Evolutionary conservation across 2,329 filamentous ascomycete genomes (phyloP), one percentile per base, ranked within the genome.

Genomic region (Dothideomycetes sp.): DNA sequence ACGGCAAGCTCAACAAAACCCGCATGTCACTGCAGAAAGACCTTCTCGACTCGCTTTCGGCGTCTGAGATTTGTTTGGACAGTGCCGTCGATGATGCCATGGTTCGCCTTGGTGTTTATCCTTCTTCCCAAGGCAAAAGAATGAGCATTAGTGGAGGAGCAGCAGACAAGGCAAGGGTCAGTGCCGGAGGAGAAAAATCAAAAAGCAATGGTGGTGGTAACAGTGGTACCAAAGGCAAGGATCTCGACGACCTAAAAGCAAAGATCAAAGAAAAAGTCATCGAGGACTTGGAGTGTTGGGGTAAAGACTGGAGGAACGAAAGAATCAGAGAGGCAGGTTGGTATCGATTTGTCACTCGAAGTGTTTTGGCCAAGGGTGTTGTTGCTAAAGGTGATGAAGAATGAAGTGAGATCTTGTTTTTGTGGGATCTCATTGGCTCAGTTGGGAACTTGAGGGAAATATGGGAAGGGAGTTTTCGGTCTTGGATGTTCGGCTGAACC

Each of bases 261-360:
- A 34, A 23, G 23, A 28, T 42, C 18, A 34, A 17, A 19, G 25
- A 42, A 18, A 15, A 16, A 3, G 31, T 42, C n/a, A 29, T 7
- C 4, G 31, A 40, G 22, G 37, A 40, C 22, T 3, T 40, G 13
- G 25, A 17, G 1, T 40, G 37, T 10, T 20, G 18, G 3, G 37
- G 33, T 9, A 13, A 29, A 11, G 37, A 33, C 12, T 11, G 13
- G 27, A 30, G 22, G 27, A 31, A 29, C 9, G 23, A 30, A n/a
- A 18, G 27, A 9, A 12, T 40, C 13, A 40, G 37, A 18, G 9
- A 40, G 37, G 37, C 37, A 4, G 37, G 20, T 4, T 40, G 37
- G 37, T 40, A 40, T 33, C 37, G 37, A 5, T 40, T 33, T 27
- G 37, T 33, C 12, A 40, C 32, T 13, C 15, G 37, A 7, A 33